Evolutionary conservation across 2,329 filamentous ascomycete genomes (phyloP), one percentile per base, ranked within the genome.

Genomic region (Cercospora zeina): DNA sequence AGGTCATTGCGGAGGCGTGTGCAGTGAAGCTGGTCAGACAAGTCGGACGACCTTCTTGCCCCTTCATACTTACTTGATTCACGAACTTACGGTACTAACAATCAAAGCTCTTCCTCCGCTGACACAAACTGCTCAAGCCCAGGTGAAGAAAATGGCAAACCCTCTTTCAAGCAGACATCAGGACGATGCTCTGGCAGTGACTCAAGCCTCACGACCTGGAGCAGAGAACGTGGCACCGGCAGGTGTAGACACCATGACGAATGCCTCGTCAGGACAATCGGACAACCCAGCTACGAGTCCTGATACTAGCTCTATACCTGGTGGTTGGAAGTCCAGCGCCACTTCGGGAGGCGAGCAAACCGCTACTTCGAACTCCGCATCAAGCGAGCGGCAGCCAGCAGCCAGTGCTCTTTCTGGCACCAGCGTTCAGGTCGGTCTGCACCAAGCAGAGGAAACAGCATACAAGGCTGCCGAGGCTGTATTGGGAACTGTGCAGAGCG

Each of bases 151-250:
- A 13, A 55, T 55, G 37, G 58, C 60, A 16, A 58, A 27, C 16
- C 34, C 51, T 13, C 53, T 62, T 5, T 47, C 61, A n/a, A 42
- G 33, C n/a, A 27, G 42, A 10, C n/a, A 57, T 21, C 63, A 65
- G 39, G 63, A 65, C 21, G 51, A 61, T 14, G 56, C 49, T 47
- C 39, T 62, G 11, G 33, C 56, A 21, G 56, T 45, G 21, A 58
- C 56, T 7, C 51, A 53, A n/a, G 47, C 34, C 19, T 53, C 63
- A 19, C 51, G 60, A 19, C 60, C 63, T 45, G 63, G 63, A 33
- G 45, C 16, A 6, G 50, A 37, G 9, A 51, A 57, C 27, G 31
- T 34, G 3, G 24, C 45, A 24, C 61, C 63, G n/a, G 59, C 47
- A 19, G 61, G 61, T n/a, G 50, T 63, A 16, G 8, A 30, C 4